phyloP scores from a whole-genome alignment of 1,284 basidiomycete genomes.

The Sphagnurus paluster region DNA sequence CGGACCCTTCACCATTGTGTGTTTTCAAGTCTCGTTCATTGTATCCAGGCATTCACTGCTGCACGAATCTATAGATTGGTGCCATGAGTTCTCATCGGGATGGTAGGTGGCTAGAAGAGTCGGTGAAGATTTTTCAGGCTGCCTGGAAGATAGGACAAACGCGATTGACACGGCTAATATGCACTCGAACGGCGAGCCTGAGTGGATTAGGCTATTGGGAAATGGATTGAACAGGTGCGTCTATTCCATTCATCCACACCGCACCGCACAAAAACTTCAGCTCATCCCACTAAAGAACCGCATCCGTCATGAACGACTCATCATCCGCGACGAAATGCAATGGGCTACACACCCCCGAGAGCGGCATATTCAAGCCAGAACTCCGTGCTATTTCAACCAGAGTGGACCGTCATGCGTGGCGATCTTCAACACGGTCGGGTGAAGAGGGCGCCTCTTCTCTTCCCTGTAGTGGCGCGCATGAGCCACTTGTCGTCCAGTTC shows the following conservation, averaged over 20 bases:
- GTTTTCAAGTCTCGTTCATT: not conserved
- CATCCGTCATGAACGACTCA: slow-evolving; percentile 55
- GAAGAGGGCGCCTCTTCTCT: too few relatives aligned
- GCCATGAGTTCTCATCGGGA: slow-evolving; percentile 41
- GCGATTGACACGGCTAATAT: slow-evolving; percentile 59
- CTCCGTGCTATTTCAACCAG: slow-evolving; percentile 39
- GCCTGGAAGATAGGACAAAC: slow-evolving; percentile 48
- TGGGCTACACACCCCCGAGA: slow-evolving; percentile 13
- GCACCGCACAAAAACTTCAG: not conserved
- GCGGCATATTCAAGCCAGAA: not conserved
- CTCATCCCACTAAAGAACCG: slow-evolving; percentile 33
- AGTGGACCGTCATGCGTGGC: slow-evolving; percentile 40
- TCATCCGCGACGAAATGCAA: slow-evolving; percentile 46
- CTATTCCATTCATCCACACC: not conserved
- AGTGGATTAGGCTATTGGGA: slow-evolving; percentile 44
- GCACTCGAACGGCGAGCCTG: slow-evolving; percentile 53
- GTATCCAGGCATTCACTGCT: slow-evolving; percentile 15
- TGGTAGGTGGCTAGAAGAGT: slow-evolving; percentile 39
- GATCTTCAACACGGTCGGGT: slow-evolving; percentile 47
- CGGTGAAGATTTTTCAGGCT: slow-evolving; percentile 41
- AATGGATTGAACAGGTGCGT: slow-evolving; percentile 49
- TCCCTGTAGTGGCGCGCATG: too few relatives aligned
- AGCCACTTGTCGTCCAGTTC: slow-evolving; percentile 92
- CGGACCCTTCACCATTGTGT: slow-evolving; percentile 46
- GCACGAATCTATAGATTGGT: slow-evolving; percentile 32